These are phyloP conservation scores for Vitis hybrid DNA, from an alignment of 177 flowering plant species.

Conservation along the genomic window DNA sequence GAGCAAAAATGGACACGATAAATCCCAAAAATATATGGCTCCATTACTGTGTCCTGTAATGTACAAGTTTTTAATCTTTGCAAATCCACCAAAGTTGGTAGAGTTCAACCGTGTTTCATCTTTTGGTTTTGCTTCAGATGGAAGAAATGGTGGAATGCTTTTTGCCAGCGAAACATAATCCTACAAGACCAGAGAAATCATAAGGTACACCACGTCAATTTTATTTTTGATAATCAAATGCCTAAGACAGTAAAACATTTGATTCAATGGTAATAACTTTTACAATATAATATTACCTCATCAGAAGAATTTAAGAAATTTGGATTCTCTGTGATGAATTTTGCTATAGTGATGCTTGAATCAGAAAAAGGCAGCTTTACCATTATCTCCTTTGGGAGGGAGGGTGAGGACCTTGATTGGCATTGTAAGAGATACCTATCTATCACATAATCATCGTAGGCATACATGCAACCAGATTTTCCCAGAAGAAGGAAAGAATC, in stretches of 20 bases:
- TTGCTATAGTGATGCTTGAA: constrained; percentile 61
- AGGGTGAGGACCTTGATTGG: constrained; percentile 65
- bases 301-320: constrained; percentile 25
- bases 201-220: background rate
- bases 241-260: background rate
- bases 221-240: background rate
- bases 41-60: constrained; percentile 89
- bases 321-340: constrained; percentile 44
- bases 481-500: constrained; percentile 59
- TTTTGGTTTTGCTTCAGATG: constrained; percentile 46
- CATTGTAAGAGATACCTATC: constrained; percentile 72
- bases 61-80: constrained; percentile 61
- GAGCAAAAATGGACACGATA: constrained; percentile 53
- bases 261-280: background rate
- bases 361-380: constrained; percentile 69
- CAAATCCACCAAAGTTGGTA: constrained; percentile 45
- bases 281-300: constrained; percentile 42
- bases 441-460: constrained; percentile 63
- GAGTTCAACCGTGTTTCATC: constrained; percentile 37
- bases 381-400: constrained; percentile 70
- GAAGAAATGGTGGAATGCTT: constrained; percentile 51
- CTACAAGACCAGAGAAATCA: constrained; percentile 33
- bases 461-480: constrained; percentile 64
- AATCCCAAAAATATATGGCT: constrained; percentile 82
- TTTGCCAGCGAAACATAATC: constrained; percentile 42